Conservation (phyloP, 2,329 filamentous ascomycete species). For the Scedosporium aurantiacum region DNA sequence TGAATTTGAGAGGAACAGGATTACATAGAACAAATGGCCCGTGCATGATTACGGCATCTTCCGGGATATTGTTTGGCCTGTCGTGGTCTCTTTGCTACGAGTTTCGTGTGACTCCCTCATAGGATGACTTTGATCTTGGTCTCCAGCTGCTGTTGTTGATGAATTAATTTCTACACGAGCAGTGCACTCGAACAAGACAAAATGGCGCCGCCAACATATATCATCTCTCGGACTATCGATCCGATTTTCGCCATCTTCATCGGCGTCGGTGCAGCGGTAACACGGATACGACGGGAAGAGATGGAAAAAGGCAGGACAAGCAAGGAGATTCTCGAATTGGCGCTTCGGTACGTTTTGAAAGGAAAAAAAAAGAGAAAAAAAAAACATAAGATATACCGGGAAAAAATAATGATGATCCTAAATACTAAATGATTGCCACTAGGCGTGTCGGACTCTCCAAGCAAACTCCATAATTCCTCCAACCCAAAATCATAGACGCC, state of each 20-base stretch:
- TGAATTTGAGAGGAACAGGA: too few species aligned
- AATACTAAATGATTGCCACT: slow-evolving; percentile 6
- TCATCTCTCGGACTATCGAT: slow-evolving; percentile 47
- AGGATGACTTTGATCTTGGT: not conserved
- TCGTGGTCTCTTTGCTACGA: too few species aligned
- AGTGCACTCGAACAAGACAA: slow-evolving; percentile 2
- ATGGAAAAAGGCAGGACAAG: slow-evolving; percentile 44
- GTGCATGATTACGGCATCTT: not conserved
- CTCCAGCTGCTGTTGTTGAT: not conserved
- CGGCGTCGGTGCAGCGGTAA: slow-evolving; percentile 42
- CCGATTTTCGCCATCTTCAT: slow-evolving; percentile 48
- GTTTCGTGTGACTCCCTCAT: not conserved
- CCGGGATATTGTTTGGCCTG: not conserved
- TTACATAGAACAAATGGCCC: not conserved
- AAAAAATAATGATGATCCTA: not conserved
- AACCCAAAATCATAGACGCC: not conserved
- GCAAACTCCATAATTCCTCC: not conserved
- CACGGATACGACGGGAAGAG: slow-evolving; percentile 49
- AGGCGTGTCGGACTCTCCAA: slow-evolving; percentile 15
- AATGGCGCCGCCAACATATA: slow-evolving; percentile 46
- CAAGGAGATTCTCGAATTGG: slow-evolving; percentile 36
- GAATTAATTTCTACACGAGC: not conserved
- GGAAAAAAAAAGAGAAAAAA: not conserved
- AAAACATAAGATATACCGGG: not conserved
- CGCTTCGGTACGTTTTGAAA: slow-evolving; percentile 25